phyloP scores from a whole-genome alignment of 2,329 filamentous ascomycete species.

The Leptosphaerulina australis region DNA sequence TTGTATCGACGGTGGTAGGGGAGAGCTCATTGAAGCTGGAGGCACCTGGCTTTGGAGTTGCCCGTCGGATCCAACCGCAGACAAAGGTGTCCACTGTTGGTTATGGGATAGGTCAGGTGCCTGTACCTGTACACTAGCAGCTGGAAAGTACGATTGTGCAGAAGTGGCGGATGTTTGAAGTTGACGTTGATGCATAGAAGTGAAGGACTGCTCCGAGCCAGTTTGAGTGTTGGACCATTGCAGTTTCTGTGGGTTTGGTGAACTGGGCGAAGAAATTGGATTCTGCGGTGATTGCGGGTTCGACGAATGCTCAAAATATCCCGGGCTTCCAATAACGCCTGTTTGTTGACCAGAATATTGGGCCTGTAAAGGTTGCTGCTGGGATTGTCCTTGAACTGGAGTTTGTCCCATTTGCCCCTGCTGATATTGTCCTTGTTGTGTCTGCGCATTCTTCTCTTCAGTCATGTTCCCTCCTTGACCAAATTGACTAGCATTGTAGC shows the following conservation, averaged over 20 bases:
- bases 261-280: slow-evolving; percentile 19
- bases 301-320: slow-evolving; percentile 9
- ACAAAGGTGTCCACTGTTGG: slow-evolving; percentile 33
- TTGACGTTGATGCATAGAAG: slow-evolving; percentile 1
- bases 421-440: slow-evolving; percentile 21
- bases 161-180: neutral
- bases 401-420: slow-evolving; percentile 10
- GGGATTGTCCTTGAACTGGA: slow-evolving; percentile 14
- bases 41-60: slow-evolving; percentile 19
- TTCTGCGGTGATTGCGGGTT: slow-evolving; percentile 20
- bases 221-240: slow-evolving; percentile 12
- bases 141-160: slow-evolving; percentile 19
- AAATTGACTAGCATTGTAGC: slow-evolving; percentile 21
- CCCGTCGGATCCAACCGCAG: slow-evolving; percentile 23
- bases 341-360: slow-evolving; percentile 33
- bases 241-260: slow-evolving; percentile 14
- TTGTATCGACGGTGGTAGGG: slow-evolving; percentile 23
- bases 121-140: slow-evolving; percentile 1
- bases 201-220: slow-evolving; percentile 8
- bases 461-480: slow-evolving; percentile 17
- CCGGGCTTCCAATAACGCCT: slow-evolving; percentile 30
- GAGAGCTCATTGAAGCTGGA: slow-evolving; percentile 25
- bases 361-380: slow-evolving; percentile 17
- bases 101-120: slow-evolving; percentile 23
- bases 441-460: slow-evolving; percentile 15